A percentile compares a stretch with the other conserved stretches of the same genome.
Conservation (phyloP, 1,139 yeast genomes). For the Candida sanyaensis region DNA sequence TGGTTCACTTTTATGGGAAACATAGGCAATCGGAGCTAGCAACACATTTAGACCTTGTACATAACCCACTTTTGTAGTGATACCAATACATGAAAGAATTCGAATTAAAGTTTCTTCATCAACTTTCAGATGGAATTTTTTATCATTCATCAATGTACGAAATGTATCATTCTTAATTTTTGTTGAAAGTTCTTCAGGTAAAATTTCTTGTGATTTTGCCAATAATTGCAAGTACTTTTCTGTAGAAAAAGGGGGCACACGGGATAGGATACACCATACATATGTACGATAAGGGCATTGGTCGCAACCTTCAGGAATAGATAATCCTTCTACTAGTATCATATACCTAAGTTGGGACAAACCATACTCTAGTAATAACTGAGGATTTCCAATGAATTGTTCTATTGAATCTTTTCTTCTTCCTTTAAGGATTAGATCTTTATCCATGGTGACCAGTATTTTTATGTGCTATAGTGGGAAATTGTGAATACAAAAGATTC, state of each 20-base stretch:
- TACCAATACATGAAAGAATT: conserved; percentile 72
- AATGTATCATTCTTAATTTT: conserved; percentile 88
- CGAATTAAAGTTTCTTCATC: conserved; percentile 69
- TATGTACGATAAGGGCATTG: conserved; percentile 69
- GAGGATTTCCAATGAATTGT: conserved; percentile 61
- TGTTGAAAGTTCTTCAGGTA: conserved; percentile 47
- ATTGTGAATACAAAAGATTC: too few relatives aligned
- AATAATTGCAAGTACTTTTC: conserved; percentile 58
- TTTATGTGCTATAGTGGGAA: too few relatives aligned
- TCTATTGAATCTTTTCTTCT: conserved; percentile 68
- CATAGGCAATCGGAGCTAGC: conserved; percentile 80
- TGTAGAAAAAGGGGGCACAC: conserved; percentile 61
- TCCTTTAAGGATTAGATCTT: conserved; percentile 26
- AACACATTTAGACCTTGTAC: conserved; percentile 93
- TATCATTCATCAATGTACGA: conserved; percentile 80
- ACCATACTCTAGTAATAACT: conserved; percentile 66
- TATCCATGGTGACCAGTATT: neutral
- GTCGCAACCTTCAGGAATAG: conserved; percentile 48
- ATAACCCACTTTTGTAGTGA: conserved; percentile 54
- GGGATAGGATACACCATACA: conserved; percentile 79
- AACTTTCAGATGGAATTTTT: conserved; percentile 63
- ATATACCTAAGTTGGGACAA: conserved; percentile 77
- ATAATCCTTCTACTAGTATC: conserved; percentile 77
- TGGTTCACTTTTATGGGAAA: conserved; percentile 74
- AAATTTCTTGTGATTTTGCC: conserved; percentile 53